Base-by-base conservation (phyloP, 352 stramenopile genomes). In the Globisporangium uncinulatum region DNA sequence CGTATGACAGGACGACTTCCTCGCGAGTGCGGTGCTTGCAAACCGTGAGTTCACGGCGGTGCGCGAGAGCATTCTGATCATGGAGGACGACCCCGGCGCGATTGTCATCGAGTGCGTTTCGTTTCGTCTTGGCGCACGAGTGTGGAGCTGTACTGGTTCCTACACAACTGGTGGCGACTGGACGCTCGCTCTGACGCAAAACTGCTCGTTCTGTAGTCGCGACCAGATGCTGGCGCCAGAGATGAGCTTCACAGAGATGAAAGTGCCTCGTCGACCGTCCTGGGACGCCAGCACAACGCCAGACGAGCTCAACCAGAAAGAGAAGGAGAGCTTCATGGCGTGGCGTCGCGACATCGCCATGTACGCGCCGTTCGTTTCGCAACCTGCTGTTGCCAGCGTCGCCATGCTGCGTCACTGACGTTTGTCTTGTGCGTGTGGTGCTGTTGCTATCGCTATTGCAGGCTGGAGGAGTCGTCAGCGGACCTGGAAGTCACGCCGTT, bases 301-400 rank as follows among this genome's bases (percentile, higher is more conserved):
- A 0, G 87, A 97, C 48, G 96, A 99, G 69, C 83, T 99, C 15
- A 97, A 99, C 66, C 63, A 63, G 8, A 61, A 81, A 57, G 98
- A 99, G 79, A 98, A 97, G 64, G 88, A 98, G 63, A 82, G 86
- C n/a, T 99, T 99, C 63, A 70, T 99, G 19, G 75, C 96, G 41
- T 99, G 98, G 98, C 80, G 98, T 61, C 89, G 97, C 31, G 87
- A 91, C 14, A 96, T 99, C 69, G 97, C 98, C 4, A 53, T 86
- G 82, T 94, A 59, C 59, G 74, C 75, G 13, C 21, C 42, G 6
- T 17, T 34, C 6, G 7, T 54, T 13, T 45, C 10, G 31, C 9
- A 0, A 29, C 6, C 34, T 39, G 43, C 9, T 31, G 43, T 53
- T 39, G 56, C 42, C 42, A n/a, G 24, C 20, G 3, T 43, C 41